Conservation (phyloP, 768 basidiomycete species). For the Lactifluus pinguis region DNA sequence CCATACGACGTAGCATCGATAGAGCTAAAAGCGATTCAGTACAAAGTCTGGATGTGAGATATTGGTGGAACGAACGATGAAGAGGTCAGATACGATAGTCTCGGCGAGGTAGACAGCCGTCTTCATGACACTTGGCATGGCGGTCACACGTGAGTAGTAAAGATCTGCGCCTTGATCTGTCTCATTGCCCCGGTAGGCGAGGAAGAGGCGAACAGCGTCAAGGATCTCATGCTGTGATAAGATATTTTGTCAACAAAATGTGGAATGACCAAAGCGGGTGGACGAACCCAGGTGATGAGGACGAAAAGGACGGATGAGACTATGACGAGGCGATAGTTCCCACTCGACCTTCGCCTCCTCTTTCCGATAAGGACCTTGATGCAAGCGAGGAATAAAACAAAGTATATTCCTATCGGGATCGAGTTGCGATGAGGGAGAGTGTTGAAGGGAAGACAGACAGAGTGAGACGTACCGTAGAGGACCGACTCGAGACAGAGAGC, state of each 20-base stretch:
- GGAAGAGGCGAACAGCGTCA: conserved; percentile 3
- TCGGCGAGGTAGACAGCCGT: conserved; percentile 10
- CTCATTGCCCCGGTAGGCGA: neutral
- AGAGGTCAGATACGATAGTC: conserved; percentile 15
- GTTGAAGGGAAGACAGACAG: neutral
- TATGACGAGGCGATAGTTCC: conserved; percentile 7
- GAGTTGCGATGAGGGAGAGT: neutral
- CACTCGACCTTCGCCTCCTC: conserved; percentile 2
- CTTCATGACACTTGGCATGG: conserved; percentile 8
- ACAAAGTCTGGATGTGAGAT: neutral
- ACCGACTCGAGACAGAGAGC: conserved; percentile 11
- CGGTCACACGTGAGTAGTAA: neutral
- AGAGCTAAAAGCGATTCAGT: neutral
- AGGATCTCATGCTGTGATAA: conserved; percentile 4
- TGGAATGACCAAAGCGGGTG: no score
- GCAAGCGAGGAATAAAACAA: conserved; percentile 8
- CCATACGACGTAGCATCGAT: conserved; percentile 18
- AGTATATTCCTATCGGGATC: conserved; percentile 1
- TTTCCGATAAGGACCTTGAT: conserved; percentile 12
- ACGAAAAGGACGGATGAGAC: conserved; percentile 5
- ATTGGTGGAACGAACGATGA: conserved; percentile 7
- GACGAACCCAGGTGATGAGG: conserved; percentile 16
- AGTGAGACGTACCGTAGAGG: conserved; percentile 4
- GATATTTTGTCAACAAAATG: neutral
- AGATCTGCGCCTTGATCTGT: neutral